Conservation (phyloP, 2,329 filamentous ascomycete genomes). For the Aspergillus hiratsukae region DNA sequence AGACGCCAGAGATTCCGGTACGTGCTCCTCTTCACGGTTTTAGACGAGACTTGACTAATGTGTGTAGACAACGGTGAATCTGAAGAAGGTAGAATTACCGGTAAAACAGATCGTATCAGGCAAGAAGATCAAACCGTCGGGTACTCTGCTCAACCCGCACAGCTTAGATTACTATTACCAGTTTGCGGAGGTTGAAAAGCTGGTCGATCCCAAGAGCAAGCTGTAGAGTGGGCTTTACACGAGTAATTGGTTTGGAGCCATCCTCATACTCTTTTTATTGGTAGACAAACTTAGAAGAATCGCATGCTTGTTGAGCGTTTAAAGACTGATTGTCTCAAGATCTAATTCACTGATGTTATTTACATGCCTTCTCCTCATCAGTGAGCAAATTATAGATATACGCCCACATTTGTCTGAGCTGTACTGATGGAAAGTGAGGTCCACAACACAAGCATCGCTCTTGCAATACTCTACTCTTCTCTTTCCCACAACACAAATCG, state of each 20-base stretch:
- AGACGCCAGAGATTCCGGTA: constrained; percentile 76
- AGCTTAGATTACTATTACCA: constrained; percentile 74
- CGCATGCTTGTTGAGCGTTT: not conserved
- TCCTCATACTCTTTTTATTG: not conserved
- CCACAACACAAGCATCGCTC: no score
- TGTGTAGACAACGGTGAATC: constrained; percentile 68
- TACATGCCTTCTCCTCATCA: no score
- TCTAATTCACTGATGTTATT: no score
- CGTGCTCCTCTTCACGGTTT: constrained; percentile 29
- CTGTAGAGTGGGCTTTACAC: constrained; percentile 6
- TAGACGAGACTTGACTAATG: not conserved
- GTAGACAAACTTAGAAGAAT: not conserved
- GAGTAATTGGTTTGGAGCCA: not conserved
- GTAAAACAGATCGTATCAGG: constrained; percentile 82
- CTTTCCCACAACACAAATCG: no score
- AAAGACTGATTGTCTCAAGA: no score
- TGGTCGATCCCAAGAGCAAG: constrained; percentile 35
- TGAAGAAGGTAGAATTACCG: constrained; percentile 80
- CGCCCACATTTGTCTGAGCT: no score
- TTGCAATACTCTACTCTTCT: no score
- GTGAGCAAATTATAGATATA: no score
- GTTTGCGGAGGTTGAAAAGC: constrained; percentile 67
- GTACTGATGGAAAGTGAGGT: no score
- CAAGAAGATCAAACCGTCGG: constrained; percentile 67
- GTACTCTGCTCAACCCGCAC: constrained; percentile 71